Conservation (phyloP, 2,329 filamentous ascomycete genomes). For the Dactylellina parvicollis region DNA sequence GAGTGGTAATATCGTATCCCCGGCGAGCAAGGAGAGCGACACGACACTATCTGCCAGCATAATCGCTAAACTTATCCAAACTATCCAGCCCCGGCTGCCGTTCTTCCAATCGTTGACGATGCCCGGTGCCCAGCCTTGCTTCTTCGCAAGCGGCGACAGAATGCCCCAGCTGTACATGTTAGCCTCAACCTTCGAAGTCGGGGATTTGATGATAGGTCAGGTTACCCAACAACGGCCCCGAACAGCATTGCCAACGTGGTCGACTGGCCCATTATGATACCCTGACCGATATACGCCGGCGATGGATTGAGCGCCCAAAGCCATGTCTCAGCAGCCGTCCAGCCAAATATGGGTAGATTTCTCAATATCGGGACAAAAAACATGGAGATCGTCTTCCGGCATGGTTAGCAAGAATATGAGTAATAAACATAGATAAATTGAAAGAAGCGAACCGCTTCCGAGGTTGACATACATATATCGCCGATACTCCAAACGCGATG, state of each 20-base stretch:
- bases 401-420: conserved; percentile 5
- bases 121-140: conserved; percentile 87
- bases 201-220: neutral
- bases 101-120: conserved; percentile 86
- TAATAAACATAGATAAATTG: conserved; percentile 48
- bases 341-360: conserved; percentile 86
- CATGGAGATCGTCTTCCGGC: conserved; percentile 76
- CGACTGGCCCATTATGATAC: conserved; percentile 96
- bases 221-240: conserved; percentile 76
- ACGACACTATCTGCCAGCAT: conserved; percentile 95
- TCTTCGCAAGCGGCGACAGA: conserved; percentile 87
- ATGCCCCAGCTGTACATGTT: conserved; percentile 76
- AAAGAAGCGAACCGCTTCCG: too few relatives aligned
- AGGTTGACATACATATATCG: conserved; percentile 65
- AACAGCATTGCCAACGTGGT: conserved; percentile 96
- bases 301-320: conserved; percentile 96
- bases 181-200: neutral
- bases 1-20: conserved; percentile 35
- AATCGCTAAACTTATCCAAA: conserved; percentile 94
- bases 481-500: conserved; percentile 70
- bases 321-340: conserved; percentile 78
- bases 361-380: conserved; percentile 90
- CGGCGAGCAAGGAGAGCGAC: conserved; percentile 72
- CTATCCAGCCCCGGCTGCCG: conserved; percentile 97
- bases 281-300: conserved; percentile 95